Evolutionary conservation across 208 protist genomes (phyloP).

Genomic region (Leishmania major): DNA sequence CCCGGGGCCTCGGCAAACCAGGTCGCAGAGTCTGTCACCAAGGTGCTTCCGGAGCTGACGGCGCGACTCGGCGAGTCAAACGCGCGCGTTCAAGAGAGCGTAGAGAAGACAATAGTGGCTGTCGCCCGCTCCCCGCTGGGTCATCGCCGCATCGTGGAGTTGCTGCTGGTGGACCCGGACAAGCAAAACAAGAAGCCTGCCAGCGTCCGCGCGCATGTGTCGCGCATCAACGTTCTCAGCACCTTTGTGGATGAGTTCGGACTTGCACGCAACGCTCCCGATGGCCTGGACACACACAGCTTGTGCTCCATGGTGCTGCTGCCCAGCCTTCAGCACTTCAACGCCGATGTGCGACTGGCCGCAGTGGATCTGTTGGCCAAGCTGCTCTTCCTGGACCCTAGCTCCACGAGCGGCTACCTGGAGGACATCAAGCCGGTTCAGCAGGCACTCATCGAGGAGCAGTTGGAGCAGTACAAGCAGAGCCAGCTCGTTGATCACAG

Average conservation of each 20-base stretch:
- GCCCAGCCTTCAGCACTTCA: constrained; percentile 76
- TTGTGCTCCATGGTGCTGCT: constrained; percentile 67
- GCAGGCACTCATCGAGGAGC: constrained; percentile 70
- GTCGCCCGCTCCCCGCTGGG: constrained; percentile 57
- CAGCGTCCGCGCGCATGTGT: constrained; percentile 56
- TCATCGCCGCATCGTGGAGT: constrained; percentile 53
- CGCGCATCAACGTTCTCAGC: constrained; percentile 70
- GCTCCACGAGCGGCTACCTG: constrained; percentile 31
- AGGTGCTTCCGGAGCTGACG: constrained; percentile 56
- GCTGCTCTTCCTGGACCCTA: constrained; percentile 46
- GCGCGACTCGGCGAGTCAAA: constrained; percentile 78
- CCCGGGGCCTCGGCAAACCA: constrained; percentile 26
- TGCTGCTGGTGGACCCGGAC: constrained; percentile 64
- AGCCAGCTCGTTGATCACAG: constrained; percentile 8
- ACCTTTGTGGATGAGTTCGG: constrained; percentile 79
- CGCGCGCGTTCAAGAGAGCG: constrained; percentile 66
- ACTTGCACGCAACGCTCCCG: constrained; percentile 26
- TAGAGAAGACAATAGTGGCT: constrained; percentile 48
- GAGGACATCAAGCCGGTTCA: constrained; percentile 76
- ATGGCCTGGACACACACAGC: constrained; percentile 50
- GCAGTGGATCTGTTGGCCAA: constrained; percentile 77
- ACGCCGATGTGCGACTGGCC: constrained; percentile 74
- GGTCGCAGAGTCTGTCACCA: constrained; percentile 27
- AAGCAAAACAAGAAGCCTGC: constrained; percentile 64
- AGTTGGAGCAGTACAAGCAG: constrained; percentile 46